phyloP scores from a whole-genome alignment of 352 stramenopile genomes.

The Lagenidium giganteum region DNA sequence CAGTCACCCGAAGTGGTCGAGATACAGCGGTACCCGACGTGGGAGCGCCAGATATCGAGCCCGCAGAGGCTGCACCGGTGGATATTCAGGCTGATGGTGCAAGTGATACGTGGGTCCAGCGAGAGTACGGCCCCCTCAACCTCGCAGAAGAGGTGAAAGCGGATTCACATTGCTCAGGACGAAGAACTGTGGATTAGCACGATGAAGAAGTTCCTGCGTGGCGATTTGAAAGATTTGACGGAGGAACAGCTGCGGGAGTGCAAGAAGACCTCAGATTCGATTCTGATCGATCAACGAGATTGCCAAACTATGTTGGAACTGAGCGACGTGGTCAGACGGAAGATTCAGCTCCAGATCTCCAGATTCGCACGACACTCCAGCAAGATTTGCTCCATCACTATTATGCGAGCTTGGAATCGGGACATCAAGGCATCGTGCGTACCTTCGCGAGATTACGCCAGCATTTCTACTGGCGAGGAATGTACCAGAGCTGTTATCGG shows the following conservation, averaged over 20 bases:
- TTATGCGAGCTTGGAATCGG: slow-evolving; percentile 11
- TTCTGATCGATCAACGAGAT: too few species aligned
- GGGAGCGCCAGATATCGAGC: too few species aligned
- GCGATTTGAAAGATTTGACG: not conserved
- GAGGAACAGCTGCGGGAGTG: not conserved
- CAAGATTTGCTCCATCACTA: slow-evolving; percentile 16
- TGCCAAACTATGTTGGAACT: not conserved
- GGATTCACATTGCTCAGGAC: slow-evolving; percentile 1
- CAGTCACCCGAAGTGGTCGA: too few species aligned
- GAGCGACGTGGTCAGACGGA: too few species aligned
- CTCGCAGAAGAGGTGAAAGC: too few species aligned
- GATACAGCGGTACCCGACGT: too few species aligned
- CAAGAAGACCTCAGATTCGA: not conserved
- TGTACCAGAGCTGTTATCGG: slow-evolving; percentile 4
- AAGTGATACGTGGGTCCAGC: too few species aligned
- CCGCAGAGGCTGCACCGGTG: too few species aligned
- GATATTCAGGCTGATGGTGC: too few species aligned
- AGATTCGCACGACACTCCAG: slow-evolving; percentile 6
- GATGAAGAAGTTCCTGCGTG: not conserved
- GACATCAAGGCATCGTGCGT: slow-evolving; percentile 13
- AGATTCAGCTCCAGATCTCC: too few species aligned
- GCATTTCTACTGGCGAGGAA: slow-evolving; percentile 9
- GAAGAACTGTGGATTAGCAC: not conserved
- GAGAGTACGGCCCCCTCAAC: too few species aligned
- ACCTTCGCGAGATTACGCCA: slow-evolving; percentile 7